A percentile compares a stretch with the other conserved stretches of the same genome.
Conservation (phyloP, 31 red algal genomes). For the Endocladia muricata region DNA sequence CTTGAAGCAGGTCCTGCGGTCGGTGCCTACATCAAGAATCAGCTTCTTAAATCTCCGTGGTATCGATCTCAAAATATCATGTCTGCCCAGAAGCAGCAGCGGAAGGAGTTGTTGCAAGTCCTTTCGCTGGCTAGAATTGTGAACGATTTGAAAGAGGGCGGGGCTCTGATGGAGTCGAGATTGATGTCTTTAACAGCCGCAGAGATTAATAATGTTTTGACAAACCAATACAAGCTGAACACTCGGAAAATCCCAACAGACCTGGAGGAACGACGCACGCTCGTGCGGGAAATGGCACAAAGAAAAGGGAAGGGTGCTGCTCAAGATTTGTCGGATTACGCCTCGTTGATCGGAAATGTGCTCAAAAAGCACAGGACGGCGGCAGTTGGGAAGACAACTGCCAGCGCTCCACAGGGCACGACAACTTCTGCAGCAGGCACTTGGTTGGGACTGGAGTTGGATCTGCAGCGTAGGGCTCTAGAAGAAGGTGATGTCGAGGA, state of each 20-base stretch:
- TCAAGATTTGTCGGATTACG: conserved; percentile 63
- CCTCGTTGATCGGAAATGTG: conserved; percentile 55
- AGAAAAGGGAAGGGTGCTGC: conserved; percentile 46
- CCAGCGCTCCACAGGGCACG: conserved; percentile 35
- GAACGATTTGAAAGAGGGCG: conserved; percentile 80
- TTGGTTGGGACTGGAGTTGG: conserved; percentile 41
- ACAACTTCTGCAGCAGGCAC: conserved; percentile 38
- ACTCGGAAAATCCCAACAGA: conserved; percentile 70
- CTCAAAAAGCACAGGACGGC: conserved; percentile 60
- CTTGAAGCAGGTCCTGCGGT: conserved; percentile 74
- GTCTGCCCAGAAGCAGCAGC: conserved; percentile 66
- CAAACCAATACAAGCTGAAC: conserved; percentile 52
- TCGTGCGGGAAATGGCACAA: conserved; percentile 65
- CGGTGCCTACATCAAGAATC: conserved; percentile 65
- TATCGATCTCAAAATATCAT: conserved; percentile 65
- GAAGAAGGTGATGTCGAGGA: conserved; percentile 65
- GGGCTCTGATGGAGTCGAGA: conserved; percentile 69
- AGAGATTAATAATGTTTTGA: conserved; percentile 65
- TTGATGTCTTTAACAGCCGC: conserved; percentile 57
- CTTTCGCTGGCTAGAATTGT: conserved; percentile 67
- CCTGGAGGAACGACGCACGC: conserved; percentile 62
- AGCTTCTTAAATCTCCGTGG: conserved; percentile 75
- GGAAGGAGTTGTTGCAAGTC: conserved; percentile 69
- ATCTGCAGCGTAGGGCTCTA: conserved; percentile 49
- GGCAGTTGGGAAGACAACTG: conserved; percentile 28